These are phyloP conservation scores for Aspergillus neoniger DNA, from an alignment of 2,329 filamentous ascomycete species.

Conservation along the genomic window DNA sequence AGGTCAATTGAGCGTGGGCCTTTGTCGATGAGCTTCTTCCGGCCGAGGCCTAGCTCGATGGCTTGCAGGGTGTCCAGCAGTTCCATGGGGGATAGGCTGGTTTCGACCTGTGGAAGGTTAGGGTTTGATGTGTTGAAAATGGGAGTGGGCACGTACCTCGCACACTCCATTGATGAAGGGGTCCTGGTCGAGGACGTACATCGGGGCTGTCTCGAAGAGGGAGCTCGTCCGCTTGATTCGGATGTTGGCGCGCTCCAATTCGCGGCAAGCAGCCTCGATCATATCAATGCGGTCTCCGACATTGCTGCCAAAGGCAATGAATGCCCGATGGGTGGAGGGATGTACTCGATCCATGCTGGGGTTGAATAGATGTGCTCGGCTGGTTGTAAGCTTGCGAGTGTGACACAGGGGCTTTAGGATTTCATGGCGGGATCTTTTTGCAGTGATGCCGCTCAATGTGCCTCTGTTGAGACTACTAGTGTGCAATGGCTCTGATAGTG, in stretches of 20 bases:
- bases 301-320: constrained; percentile 90
- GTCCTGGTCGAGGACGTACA: constrained; percentile 91
- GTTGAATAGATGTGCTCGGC: constrained; percentile 13
- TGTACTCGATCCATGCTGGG: constrained; percentile 22
- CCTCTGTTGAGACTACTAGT: background rate
- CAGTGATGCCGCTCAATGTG: background rate
- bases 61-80: constrained; percentile 79
- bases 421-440: constrained; percentile 11
- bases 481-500: background rate
- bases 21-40: constrained; percentile 85
- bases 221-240: constrained; percentile 77
- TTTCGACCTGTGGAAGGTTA: constrained; percentile 67
- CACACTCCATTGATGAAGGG: constrained; percentile 90
- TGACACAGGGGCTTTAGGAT: background rate
- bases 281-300: constrained; percentile 79
- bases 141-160: constrained; percentile 66
- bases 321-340: constrained; percentile 55
- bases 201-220: constrained; percentile 91
- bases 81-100: constrained; percentile 69
- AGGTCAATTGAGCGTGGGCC: constrained; percentile 93
- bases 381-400: constrained; percentile 17
- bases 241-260: constrained; percentile 74
- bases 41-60: constrained; percentile 78
- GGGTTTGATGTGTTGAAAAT: constrained; percentile 1
- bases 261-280: constrained; percentile 80